Base-by-base conservation (phyloP, 306 rosid species). In the Cajanus cajan region DNA sequence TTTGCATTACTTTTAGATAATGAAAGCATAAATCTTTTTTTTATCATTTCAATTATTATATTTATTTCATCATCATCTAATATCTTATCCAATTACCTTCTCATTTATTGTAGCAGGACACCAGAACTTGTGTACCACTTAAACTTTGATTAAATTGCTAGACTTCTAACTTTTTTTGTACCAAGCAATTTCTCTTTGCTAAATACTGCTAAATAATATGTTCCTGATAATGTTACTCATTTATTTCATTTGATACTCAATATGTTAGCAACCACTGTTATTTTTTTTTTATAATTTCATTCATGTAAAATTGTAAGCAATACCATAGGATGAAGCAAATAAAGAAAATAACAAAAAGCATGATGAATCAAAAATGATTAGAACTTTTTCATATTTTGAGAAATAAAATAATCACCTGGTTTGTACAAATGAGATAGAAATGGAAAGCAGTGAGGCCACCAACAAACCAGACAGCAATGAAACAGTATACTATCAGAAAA, bases 361-460 rank as follows among this genome's bases (percentile, higher is more conserved):
- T 41, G 64, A 44, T 25, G 44, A 80, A 68, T 81, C 34, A 52
- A 44, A 78, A 68, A 63, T 6, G 31, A 79, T 15, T 25, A 40
- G n/a, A 78, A 33, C 25, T 34, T 43, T 34, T 70, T 47, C 28
- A 73, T 57, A 80, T 55, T 64, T 64, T 41, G 73, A 34, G 68
- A 61, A 77, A 76, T 58, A 82, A 81, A 76, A 80, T 31, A 66
- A 45, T 82, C 68, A 92, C 98, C 98, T 95, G 98, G 83, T 93
- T 95, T 82, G 93, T 90, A 74, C 91, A 85, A 31, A 93, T 81
- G 76, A 95, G 94, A 85, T 90, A 91, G 83, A 87, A 88, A 89
- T 95, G 99, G 90, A 95, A 95, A 44, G 87, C 75, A 37, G 97
- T 85, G 59, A 95, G 99, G 86, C 99, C 99, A 54, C 98, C 99